Conservation (phyloP, 805 yeast species). For the Yamadazyma kitorensis region DNA sequence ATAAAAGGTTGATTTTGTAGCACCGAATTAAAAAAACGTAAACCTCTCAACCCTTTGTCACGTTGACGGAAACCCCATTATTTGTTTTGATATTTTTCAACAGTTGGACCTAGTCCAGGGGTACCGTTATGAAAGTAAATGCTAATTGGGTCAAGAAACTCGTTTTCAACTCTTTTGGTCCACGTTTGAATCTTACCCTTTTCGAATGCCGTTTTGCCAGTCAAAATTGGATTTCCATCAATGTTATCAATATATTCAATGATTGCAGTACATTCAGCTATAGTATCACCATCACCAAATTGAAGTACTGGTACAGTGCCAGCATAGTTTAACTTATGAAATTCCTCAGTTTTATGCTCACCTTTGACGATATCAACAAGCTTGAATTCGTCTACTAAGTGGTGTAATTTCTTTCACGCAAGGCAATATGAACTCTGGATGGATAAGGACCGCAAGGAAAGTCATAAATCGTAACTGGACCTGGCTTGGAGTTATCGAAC, state of each 20-base stretch:
- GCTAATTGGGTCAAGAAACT: constrained; percentile 5
- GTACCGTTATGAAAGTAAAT: constrained; percentile 5
- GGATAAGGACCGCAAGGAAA: constrained; percentile 7
- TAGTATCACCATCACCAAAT: constrained; percentile 6
- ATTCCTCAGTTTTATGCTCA: constrained; percentile 6
- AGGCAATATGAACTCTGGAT: constrained; percentile 6
- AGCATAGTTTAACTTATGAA: constrained; percentile 1
- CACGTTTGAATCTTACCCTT: constrained; percentile 4
- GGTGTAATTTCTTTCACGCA: constrained; percentile 3
- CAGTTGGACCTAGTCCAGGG: constrained; percentile 6
- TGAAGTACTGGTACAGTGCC: constrained; percentile 7
- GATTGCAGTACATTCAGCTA: constrained; percentile 4
- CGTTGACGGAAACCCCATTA: constrained; percentile 4
- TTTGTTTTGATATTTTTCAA: constrained; percentile 2
- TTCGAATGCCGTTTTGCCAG: constrained; percentile 5
- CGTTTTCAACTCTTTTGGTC: constrained; percentile 7
- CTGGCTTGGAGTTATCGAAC: constrained; percentile 8
- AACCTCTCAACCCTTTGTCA: constrained; percentile 4
- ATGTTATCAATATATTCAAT: constrained; percentile 5
- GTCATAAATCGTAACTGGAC: constrained; percentile 6
- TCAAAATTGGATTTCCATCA: constrained; percentile 4
- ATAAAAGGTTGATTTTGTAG: constrained; percentile 5
- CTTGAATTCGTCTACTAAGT: constrained; percentile 2
- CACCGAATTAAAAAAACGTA: constrained; percentile 1
- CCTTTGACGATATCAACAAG: constrained; percentile 4